Percentiles rank a stretch among this genome's conserved stretches.
phyloP scores from a whole-genome alignment of 345 rosid genomes.

The Citrus medica region DNA sequence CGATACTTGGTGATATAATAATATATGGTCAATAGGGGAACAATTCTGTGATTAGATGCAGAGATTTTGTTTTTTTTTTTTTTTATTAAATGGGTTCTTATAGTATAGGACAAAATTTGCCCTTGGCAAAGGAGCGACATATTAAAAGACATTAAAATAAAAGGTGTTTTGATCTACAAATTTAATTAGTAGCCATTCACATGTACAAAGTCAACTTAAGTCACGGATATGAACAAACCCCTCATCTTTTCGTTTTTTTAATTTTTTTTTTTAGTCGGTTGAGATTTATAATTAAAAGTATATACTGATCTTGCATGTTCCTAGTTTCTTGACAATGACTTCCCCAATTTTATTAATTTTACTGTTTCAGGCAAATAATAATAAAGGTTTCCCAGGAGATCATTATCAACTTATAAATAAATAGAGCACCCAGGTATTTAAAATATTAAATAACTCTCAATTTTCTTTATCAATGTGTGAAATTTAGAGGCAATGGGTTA shows the following conservation, averaged over 20 bases:
- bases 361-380: neutral
- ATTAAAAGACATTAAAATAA: neutral
- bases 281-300: neutral
- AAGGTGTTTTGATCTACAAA: constrained; percentile 5
- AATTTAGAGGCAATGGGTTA: too few species aligned
- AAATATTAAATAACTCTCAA: too few species aligned
- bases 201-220: constrained; percentile 27
- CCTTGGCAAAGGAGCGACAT: constrained; percentile 2
- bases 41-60: neutral
- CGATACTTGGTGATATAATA: neutral
- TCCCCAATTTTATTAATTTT: neutral
- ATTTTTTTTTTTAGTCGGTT: neutral
- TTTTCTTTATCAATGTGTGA: too few species aligned
- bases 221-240: constrained; percentile 10
- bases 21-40: neutral
- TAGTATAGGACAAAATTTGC: neutral
- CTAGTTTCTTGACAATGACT: neutral
- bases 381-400: neutral
- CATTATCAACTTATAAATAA: too few species aligned
- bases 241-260: neutral
- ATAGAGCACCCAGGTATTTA: too few species aligned
- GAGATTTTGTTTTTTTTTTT: neutral
- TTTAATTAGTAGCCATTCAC: constrained; percentile 14
- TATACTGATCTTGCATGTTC: neutral
- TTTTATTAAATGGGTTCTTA: neutral